Evolutionary conservation across 208 protist species (phyloP).

Genomic region (Tritrichomonas foetus): DNA sequence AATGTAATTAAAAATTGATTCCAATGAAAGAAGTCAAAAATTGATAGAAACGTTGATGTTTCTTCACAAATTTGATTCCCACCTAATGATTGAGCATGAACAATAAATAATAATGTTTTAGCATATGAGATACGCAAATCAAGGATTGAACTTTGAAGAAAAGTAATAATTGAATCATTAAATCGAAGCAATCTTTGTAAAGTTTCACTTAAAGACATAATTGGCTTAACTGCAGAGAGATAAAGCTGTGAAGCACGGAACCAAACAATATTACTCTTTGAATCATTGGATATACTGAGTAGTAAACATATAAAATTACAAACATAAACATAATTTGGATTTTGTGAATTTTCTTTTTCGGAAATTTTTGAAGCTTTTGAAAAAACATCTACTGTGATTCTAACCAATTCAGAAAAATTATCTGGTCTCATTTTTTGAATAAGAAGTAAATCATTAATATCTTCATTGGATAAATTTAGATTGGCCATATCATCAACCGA

Average conservation of each 20-base stretch:
- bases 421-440: background rate
- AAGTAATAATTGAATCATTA: background rate
- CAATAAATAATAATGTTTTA: background rate
- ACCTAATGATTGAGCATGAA: background rate
- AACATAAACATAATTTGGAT: background rate
- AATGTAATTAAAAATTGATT: background rate
- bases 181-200: background rate
- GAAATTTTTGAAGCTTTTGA: background rate
- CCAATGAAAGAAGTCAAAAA: background rate
- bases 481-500: background rate
- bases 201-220: background rate
- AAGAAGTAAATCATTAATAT: background rate
- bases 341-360: background rate
- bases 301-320: background rate
- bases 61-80: background rate
- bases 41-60: background rate
- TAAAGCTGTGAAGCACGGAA: background rate
- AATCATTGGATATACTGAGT: background rate
- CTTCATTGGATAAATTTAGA: background rate
- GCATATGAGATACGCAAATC: background rate
- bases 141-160: background rate
- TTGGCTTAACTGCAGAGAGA: background rate
- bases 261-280: background rate
- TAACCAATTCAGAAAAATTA: background rate
- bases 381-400: background rate